These are phyloP conservation scores for Fusarium sp. DNA, from an alignment of 2,329 filamentous ascomycete genomes.

Conservation along the genomic window DNA sequence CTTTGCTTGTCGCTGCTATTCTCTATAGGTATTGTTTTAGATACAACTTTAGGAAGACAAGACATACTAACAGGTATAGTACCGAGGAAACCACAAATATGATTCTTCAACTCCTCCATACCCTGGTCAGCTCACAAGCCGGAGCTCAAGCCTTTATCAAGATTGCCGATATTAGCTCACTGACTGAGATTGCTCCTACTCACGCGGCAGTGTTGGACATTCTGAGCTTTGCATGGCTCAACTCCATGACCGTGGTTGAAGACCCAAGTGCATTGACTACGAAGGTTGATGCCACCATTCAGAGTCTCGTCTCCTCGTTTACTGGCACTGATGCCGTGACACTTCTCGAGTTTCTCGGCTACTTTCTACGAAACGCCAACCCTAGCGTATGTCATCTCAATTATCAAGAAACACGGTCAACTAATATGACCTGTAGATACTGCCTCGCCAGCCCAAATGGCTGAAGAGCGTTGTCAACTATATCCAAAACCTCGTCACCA, in stretches of 20 bases:
- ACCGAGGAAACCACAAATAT: constrained; percentile 63
- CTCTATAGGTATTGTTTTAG: constrained; percentile 61
- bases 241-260: constrained; percentile 51
- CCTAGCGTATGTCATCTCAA: constrained; percentile 56
- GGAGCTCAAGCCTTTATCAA: constrained; percentile 63
- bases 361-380: constrained; percentile 62
- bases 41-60: background rate
- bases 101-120: constrained; percentile 68
- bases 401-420: background rate
- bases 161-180: constrained; percentile 63
- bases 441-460: constrained; percentile 66
- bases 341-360: constrained; percentile 67
- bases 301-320: constrained; percentile 64
- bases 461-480: constrained; percentile 59
- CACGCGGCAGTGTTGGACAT: constrained; percentile 67
- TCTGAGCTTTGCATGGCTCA: constrained; percentile 68
- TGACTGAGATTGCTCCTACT: constrained; percentile 68
- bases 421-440: constrained; percentile 51
- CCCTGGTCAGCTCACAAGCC: constrained; percentile 63
- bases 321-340: constrained; percentile 71
- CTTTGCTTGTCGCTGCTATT: constrained; percentile 64
- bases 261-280: constrained; percentile 47
- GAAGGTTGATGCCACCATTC: constrained; percentile 62
- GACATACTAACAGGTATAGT: constrained; percentile 48
- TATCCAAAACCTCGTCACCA: constrained; percentile 66